A percentile compares a stretch with the other conserved stretches of the same genome.
Evolutionary conservation across 495 filamentous ascomycete species (phyloP).

Genomic region (Penicillium arizonense): DNA sequence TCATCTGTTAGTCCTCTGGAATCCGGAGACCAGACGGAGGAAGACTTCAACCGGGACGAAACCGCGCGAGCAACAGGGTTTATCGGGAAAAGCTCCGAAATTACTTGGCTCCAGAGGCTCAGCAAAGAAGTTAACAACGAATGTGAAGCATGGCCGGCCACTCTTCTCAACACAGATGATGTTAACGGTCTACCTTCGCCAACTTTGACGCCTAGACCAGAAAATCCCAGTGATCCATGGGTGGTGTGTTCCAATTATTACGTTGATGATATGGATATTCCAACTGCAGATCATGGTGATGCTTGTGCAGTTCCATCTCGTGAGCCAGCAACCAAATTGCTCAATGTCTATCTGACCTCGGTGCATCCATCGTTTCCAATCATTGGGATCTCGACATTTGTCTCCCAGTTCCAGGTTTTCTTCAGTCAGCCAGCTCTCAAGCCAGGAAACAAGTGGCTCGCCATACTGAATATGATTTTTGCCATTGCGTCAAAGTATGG

Average conservation of each 20-base stretch:
- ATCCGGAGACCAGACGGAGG: conserved; percentile 52
- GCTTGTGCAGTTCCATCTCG: conserved; percentile 49
- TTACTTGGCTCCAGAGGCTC: conserved; percentile 56
- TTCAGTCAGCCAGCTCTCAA: conserved; percentile 39
- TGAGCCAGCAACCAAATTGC: conserved; percentile 50
- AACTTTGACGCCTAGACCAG: conserved; percentile 24
- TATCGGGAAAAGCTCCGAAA: conserved; percentile 60
- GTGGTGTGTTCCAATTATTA: conserved; percentile 44
- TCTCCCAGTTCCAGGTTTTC: conserved; percentile 46
- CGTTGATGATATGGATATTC: conserved; percentile 50
- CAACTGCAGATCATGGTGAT: conserved; percentile 44
- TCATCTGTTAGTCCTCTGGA: conserved; percentile 46
- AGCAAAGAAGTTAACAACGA: conserved; percentile 33
- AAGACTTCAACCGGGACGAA: conserved; percentile 57
- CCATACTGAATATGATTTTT: conserved; percentile 63
- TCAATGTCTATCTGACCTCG: conserved; percentile 56
- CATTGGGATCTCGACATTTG: conserved; percentile 53
- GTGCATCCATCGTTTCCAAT: conserved; percentile 63
- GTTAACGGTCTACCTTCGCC: conserved; percentile 27
- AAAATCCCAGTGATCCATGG: conserved; percentile 23
- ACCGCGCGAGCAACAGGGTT: conserved; percentile 49
- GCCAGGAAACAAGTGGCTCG: conserved; percentile 50
- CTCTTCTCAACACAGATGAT: conserved; percentile 14
- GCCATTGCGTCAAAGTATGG: conserved; percentile 56
- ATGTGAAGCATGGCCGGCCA: conserved; percentile 23